Conservation (phyloP, 2,329 filamentous ascomycete species). For the Pseudopyricularia cyperi region DNA sequence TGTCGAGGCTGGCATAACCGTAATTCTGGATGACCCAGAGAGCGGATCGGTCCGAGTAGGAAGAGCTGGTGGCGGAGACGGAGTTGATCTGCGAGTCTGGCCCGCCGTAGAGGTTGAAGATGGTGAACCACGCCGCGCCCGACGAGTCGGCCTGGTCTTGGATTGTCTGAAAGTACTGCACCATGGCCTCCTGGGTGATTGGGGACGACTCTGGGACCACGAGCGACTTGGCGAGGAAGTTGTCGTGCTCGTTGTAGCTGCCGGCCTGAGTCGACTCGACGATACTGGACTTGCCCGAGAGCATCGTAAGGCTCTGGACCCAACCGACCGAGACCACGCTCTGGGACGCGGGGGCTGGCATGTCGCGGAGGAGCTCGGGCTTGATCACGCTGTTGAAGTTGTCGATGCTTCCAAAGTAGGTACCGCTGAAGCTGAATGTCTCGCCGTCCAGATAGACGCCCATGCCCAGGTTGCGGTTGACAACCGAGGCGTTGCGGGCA, state of each 20-base stretch:
- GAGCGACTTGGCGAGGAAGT: constrained; percentile 15
- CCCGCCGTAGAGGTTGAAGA: constrained; percentile 20
- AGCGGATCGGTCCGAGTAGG: constrained; percentile 27
- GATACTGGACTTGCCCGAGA: neutral
- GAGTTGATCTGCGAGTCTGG: constrained; percentile 22
- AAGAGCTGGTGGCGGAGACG: constrained; percentile 12
- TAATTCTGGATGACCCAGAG: constrained; percentile 38
- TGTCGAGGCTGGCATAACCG: constrained; percentile 17
- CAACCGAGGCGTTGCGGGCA: constrained; percentile 2
- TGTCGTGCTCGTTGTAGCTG: constrained; percentile 11
- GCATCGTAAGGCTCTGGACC: neutral
- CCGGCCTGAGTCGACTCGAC: neutral
- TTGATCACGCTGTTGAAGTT: neutral
- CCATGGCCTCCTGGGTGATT: neutral
- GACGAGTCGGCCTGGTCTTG: neutral
- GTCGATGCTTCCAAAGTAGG: neutral
- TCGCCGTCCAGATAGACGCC: constrained; percentile 3
- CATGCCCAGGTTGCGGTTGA: constrained; percentile 1
- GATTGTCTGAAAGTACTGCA: neutral
- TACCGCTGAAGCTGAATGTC: constrained; percentile 1
- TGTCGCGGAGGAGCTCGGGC: constrained; percentile 2
- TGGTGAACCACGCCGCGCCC: constrained; percentile 16
- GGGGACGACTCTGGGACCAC: constrained; percentile 2
- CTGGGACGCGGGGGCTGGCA: neutral
- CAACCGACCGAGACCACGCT: neutral